These are phyloP conservation scores for Exophiala xenobiotica DNA, from an alignment of 2,329 filamentous ascomycete species.

Conservation along the genomic window DNA sequence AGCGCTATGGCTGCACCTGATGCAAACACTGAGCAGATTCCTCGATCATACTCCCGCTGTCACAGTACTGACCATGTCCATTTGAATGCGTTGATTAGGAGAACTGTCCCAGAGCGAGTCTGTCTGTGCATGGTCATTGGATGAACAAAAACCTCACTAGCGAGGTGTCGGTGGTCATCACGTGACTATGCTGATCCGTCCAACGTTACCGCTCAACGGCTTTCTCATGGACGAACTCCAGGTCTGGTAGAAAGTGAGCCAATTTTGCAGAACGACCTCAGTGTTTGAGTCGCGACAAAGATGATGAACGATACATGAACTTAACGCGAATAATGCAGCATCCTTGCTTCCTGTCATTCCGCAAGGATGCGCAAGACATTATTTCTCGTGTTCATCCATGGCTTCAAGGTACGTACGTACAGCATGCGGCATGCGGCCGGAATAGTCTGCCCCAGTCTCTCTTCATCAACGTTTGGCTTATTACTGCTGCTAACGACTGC, in stretches of 20 bases:
- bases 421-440: neutral
- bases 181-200: no score
- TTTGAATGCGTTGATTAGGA: no score
- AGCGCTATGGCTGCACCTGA: no score
- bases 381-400: slow-evolving; percentile 50
- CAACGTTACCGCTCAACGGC: no score
- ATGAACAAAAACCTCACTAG: no score
- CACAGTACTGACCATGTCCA: no score
- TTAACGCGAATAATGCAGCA: slow-evolving; percentile 21
- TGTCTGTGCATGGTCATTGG: no score
- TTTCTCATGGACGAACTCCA: no score
- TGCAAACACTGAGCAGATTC: no score
- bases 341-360: slow-evolving; percentile 8
- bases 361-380: slow-evolving; percentile 47
- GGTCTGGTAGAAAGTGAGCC: neutral
- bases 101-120: no score
- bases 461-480: neutral
- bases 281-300: neutral
- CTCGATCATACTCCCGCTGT: no score
- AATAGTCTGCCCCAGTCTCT: neutral
- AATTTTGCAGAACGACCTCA: neutral
- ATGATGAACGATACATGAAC: slow-evolving; percentile 1
- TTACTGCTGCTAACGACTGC: slow-evolving; percentile 6
- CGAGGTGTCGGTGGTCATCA: no score
- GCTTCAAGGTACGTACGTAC: slow-evolving; percentile 45